Conservation (phyloP, 2,329 filamentous ascomycete genomes). For the Calonectria ilicicola region DNA sequence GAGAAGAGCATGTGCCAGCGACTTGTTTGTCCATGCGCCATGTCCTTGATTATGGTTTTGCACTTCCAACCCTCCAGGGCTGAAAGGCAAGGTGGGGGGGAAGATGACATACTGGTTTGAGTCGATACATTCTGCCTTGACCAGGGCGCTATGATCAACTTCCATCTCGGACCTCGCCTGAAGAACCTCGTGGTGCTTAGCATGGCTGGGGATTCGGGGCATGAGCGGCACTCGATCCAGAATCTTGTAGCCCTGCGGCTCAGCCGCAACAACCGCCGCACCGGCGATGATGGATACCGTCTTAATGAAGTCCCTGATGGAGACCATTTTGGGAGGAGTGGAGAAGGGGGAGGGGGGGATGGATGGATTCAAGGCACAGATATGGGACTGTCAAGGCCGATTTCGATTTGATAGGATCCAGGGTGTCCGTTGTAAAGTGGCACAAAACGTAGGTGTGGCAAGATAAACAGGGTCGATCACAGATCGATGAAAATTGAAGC, state of each 20-base stretch:
- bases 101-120: conserved; percentile 49
- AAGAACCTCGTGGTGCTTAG: conserved; percentile 59
- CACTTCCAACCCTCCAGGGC: not conserved
- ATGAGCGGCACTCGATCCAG: conserved; percentile 21
- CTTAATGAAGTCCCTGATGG: conserved; percentile 44
- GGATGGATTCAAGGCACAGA: not conserved
- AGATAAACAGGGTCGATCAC: conserved; percentile 15
- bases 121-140: conserved; percentile 55
- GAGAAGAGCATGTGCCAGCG: conserved; percentile 27
- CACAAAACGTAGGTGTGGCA: not conserved
- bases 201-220: conserved; percentile 53
- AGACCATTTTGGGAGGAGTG: conserved; percentile 46
- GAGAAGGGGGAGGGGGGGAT: not conserved
- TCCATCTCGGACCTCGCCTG: conserved; percentile 52
- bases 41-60: not conserved
- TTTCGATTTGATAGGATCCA: not conserved
- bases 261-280: conserved; percentile 47
- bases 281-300: conserved; percentile 47
- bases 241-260: conserved; percentile 43
- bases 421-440: not conserved
- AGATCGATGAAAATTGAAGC: conserved; percentile 11
- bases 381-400: not conserved
- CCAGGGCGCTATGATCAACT: conserved; percentile 56
- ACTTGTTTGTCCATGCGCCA: not conserved
- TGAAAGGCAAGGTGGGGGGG: not conserved